Conservation (phyloP, 2,329 filamentous ascomycete genomes). For the Dactylellina leptospora region DNA sequence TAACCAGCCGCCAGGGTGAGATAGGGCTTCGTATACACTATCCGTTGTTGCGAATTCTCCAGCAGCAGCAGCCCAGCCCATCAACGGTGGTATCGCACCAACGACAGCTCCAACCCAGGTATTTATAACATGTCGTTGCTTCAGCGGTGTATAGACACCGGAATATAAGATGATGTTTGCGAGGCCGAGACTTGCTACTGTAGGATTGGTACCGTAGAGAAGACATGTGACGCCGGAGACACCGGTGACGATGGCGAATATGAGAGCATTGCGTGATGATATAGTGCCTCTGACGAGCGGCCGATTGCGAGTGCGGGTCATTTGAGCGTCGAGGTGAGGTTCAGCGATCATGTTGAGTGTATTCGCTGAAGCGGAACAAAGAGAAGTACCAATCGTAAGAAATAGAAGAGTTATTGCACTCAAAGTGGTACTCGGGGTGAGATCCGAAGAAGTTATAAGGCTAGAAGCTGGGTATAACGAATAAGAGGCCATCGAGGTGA, state of each 20-base stretch:
- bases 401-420: conserved; percentile 91
- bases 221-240: conserved; percentile 74
- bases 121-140: conserved; percentile 84
- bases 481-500: conserved; percentile 90
- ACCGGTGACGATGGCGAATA: conserved; percentile 81
- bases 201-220: conserved; percentile 92
- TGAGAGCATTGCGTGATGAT: conserved; percentile 72
- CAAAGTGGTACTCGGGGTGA: conserved; percentile 76
- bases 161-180: conserved; percentile 90
- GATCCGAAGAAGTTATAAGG: conserved; percentile 74
- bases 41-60: conserved; percentile 74
- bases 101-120: conserved; percentile 96
- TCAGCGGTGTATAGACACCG: conserved; percentile 89
- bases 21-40: conserved; percentile 38
- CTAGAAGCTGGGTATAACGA: conserved; percentile 91
- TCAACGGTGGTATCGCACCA: conserved; percentile 90
- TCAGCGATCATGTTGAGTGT: conserved; percentile 98
- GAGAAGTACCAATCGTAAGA: conserved; percentile 85
- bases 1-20: conserved; percentile 78
- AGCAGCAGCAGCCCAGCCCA: conserved; percentile 97
- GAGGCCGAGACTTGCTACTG: conserved; percentile 83
- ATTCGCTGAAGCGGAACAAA: conserved; percentile 91
- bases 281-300: conserved; percentile 86
- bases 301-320: conserved; percentile 90
- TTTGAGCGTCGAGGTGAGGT: conserved; percentile 84